A percentile compares a stretch with the other conserved stretches of the same genome.
phyloP scores from a whole-genome alignment of 352 stramenopile species.

The Phytopythium litorale region DNA sequence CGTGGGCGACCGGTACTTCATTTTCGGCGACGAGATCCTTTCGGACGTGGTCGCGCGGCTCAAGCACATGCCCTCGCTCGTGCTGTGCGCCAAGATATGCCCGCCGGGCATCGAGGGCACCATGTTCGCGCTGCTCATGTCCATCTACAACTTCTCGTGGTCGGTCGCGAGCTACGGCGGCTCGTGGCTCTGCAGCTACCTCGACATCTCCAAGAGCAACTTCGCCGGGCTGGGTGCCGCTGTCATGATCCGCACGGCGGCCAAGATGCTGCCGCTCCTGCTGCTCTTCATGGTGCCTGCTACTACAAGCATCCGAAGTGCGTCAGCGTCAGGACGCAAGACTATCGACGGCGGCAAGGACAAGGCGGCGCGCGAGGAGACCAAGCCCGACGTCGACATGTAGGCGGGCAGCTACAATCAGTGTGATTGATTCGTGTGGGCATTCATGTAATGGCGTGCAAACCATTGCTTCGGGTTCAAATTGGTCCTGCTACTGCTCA shows the following conservation, averaged over 20 bases:
- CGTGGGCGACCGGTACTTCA: constrained; percentile 69
- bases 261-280: constrained; percentile 65
- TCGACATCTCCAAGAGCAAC: constrained; percentile 73
- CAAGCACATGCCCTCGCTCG: constrained; percentile 92
- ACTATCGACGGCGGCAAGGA: constrained; percentile 8
- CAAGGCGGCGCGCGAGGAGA: constrained; percentile 27
- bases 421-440: neutral
- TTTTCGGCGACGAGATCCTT: constrained; percentile 80
- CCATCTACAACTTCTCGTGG: constrained; percentile 85
- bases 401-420: neutral
- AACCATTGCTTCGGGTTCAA: too few species aligned
- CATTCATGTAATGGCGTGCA: too few species aligned
- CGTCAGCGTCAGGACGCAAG: constrained; percentile 28
- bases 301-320: constrained; percentile 63
- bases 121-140: constrained; percentile 93
- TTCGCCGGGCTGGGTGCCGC: constrained; percentile 55
- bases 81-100: constrained; percentile 95
- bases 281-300: constrained; percentile 74
- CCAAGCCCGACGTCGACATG: constrained; percentile 17
- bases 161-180: constrained; percentile 71
- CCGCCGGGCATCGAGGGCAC: constrained; percentile 95
- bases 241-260: constrained; percentile 51
- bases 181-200: constrained; percentile 72
- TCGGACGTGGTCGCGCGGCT: constrained; percentile 75
- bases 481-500: too few species aligned